These are phyloP conservation scores for Peterozyma toletana DNA, from an alignment of 805 yeast genomes.

Conservation along the genomic window DNA sequence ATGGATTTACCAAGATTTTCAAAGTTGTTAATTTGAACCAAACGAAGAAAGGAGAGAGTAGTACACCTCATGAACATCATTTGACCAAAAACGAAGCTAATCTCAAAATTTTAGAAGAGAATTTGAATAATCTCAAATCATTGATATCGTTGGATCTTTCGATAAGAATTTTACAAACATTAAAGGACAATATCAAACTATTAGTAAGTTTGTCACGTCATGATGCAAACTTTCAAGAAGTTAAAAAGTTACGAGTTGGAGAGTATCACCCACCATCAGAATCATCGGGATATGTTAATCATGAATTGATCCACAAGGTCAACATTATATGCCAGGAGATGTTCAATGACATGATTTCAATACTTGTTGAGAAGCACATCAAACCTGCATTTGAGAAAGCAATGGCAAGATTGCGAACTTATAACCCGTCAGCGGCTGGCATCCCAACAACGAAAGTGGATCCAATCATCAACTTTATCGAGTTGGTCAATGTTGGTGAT, in stretches of 20 bases:
- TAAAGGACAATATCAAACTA: conserved; percentile 56
- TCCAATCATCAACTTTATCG: conserved; percentile 82
- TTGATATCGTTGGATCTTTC: conserved; percentile 79
- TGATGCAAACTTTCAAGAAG: conserved; percentile 10
- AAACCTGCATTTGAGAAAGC: conserved; percentile 82
- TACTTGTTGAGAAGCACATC: conserved; percentile 70
- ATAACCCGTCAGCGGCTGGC: conserved; percentile 47
- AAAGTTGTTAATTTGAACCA: conserved; percentile 22
- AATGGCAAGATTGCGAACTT: conserved; percentile 56
- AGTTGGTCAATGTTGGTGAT: conserved; percentile 88
- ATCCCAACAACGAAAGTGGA: conserved; percentile 41
- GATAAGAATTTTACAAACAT: conserved; percentile 60
- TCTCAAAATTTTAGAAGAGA: conserved; percentile 67
- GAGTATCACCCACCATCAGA: conserved; percentile 1
- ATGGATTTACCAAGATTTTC: conserved; percentile 61
- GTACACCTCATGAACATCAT: conserved; percentile 12
- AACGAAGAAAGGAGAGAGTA: conserved; percentile 10
- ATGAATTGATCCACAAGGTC: conserved; percentile 23
- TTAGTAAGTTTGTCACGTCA: conserved; percentile 35
- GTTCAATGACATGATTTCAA: conserved; percentile 57
- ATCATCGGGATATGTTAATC: conserved; percentile 17
- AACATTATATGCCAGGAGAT: conserved; percentile 42
- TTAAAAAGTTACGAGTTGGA: conserved; percentile 10
- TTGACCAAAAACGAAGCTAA: conserved; percentile 72
- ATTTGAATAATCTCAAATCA: conserved; percentile 67